Conservation (phyloP, 2,329 filamentous ascomycete genomes). For the Diaporthe australafricana region DNA sequence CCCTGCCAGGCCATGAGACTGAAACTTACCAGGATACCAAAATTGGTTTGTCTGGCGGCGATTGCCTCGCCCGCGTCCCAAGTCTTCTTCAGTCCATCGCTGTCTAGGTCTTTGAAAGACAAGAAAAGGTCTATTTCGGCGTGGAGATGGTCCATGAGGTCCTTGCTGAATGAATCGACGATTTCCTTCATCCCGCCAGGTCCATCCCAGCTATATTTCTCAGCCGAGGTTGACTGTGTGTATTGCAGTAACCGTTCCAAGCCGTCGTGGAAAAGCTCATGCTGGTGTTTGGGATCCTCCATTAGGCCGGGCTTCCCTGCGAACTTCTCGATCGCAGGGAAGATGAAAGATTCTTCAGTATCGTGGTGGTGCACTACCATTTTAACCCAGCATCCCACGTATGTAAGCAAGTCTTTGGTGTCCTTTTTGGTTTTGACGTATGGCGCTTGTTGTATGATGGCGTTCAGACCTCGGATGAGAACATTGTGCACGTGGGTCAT, state of each 20-base stretch:
- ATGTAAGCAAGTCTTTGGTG: constrained; percentile 42
- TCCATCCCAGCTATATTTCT: constrained; percentile 42
- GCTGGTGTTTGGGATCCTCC: constrained; percentile 48
- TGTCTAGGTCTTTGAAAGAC: constrained; percentile 40
- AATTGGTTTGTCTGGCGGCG: constrained; percentile 37
- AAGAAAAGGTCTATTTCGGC: constrained; percentile 45
- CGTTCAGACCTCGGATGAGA: constrained; percentile 47
- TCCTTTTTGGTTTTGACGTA: constrained; percentile 36
- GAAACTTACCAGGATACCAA: constrained; percentile 29
- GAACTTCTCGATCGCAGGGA: constrained; percentile 49
- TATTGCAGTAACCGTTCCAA: constrained; percentile 45
- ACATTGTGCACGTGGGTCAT: constrained; percentile 48
- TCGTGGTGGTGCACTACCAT: constrained; percentile 51
- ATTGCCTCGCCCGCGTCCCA: constrained; percentile 39
- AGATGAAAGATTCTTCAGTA: constrained; percentile 48
- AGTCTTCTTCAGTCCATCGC: constrained; percentile 35
- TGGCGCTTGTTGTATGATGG: constrained; percentile 48
- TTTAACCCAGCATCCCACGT: constrained; percentile 47
- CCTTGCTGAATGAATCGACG: constrained; percentile 41
- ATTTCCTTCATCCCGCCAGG: constrained; percentile 42
- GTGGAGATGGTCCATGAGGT: constrained; percentile 44
- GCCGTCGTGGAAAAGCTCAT: constrained; percentile 47
- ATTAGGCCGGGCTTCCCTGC: constrained; percentile 46
- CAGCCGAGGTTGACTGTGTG: constrained; percentile 39
- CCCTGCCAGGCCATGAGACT: background rate